phyloP scores from a whole-genome alignment of 179 eudicot species.

The Spinacia oleracea region DNA sequence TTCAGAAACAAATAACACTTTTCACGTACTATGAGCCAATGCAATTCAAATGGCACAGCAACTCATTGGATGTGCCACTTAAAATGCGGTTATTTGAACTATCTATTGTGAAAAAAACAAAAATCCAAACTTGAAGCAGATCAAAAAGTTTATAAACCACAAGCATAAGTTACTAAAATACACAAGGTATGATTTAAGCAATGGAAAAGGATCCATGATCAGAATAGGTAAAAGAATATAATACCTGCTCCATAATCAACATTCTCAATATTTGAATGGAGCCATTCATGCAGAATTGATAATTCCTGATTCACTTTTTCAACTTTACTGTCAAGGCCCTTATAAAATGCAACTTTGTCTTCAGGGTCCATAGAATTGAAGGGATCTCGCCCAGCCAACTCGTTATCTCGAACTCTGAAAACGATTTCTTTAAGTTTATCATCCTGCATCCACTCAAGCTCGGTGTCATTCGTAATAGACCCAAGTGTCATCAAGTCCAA shows the following conservation, averaged over 20 bases:
- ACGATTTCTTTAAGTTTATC: conserved; percentile 84
- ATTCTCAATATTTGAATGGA: conserved; percentile 90
- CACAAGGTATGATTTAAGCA: neutral
- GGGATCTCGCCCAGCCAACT: conserved; percentile 85
- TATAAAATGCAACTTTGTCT: conserved; percentile 65
- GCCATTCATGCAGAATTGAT: conserved; percentile 62
- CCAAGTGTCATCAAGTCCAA: conserved; percentile 38
- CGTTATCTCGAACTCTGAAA: conserved; percentile 87
- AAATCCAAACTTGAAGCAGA: neutral
- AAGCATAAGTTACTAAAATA: neutral
- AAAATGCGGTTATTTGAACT: neutral
- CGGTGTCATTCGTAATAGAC: conserved; percentile 42
- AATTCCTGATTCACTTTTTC: conserved; percentile 66
- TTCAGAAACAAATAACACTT: too few species aligned
- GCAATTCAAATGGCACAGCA: neutral
- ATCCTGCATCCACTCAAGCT: conserved; percentile 94
- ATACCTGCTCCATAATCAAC: conserved; percentile 97
- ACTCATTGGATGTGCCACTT: neutral
- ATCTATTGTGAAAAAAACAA: neutral
- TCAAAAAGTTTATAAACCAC: neutral
- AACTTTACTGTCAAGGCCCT: conserved; percentile 80
- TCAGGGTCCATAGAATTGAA: conserved; percentile 69
- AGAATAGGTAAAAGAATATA: neutral
- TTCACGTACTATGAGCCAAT: too few species aligned
- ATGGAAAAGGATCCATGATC: neutral